Base-by-base conservation (phyloP, 2,329 filamentous ascomycete genomes). In the Fusarium aywerte region DNA sequence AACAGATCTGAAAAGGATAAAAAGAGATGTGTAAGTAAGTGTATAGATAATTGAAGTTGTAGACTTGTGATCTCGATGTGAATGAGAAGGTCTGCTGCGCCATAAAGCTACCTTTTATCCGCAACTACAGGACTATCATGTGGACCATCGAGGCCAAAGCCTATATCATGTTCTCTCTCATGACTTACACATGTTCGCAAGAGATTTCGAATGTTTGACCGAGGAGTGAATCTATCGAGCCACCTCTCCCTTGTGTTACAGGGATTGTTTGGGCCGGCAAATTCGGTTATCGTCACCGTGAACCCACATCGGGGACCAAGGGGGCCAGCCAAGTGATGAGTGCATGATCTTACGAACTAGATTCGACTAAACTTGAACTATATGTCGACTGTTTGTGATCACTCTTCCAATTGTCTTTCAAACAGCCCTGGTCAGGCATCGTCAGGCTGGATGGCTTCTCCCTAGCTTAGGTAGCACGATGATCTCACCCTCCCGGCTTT, bases 331-430 rank as follows among this genome's bases (percentile, higher is more conserved):
- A 21, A 10, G 10, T 3, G n/a, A 35, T 8, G n/a, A n/a, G n/a
- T n/a, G n/a, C n/a, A n/a, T n/a, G n/a, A n/a, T n/a, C n/a, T n/a
- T n/a, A 54, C 11, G 7, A 45, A 45, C 35, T 55, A 61, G 50
- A 40, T 32, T n/a, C 23, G 40, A 43, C 40, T 43, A 29, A 29
- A 18, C 7, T 32, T 13, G 20, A 23, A 23, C 33, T 53, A 42
- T 35, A 20, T 27, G 8, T n/a, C 4, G 18, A 15, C 13, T 40
- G 48, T 60, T n/a, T 27, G 23, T 42, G 45, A 48, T 48, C 18
- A 13, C 12, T 33, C 55, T 45, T 25, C 58, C 58, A 61, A 61
- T 55, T 45, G 29, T 18, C 13, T 36, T 16, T 23, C 29, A 16
- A 35, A 40, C 7, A 16, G 38, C 32, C 58, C 38, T 31, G 35